These are phyloP conservation scores for Xanthoconium purpureum DNA, from an alignment of 768 basidiomycete genomes.

Conservation along the genomic window DNA sequence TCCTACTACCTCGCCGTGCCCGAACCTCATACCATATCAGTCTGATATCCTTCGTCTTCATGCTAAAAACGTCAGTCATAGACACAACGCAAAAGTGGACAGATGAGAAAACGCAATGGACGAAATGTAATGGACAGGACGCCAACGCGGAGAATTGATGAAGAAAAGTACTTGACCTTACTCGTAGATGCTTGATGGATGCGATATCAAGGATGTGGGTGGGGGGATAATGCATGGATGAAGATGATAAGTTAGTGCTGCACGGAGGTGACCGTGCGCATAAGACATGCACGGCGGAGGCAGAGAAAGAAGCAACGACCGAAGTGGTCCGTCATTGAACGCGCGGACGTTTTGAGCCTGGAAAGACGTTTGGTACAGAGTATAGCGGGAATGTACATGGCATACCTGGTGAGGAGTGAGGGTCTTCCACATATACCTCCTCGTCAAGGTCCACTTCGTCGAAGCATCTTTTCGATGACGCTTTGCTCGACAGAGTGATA, in stretches of 20 bases:
- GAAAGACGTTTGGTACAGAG: background rate
- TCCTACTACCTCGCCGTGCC: background rate
- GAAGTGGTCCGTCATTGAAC: constrained; percentile 30
- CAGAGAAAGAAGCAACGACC: background rate
- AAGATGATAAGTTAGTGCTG: constrained; percentile 31
- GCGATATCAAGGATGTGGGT: constrained; percentile 1
- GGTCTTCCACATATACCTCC: constrained; percentile 33
- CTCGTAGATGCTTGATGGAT: constrained; percentile 13
- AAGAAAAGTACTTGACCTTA: constrained; percentile 31
- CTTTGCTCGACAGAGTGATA: constrained; percentile 52
- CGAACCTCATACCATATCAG: background rate
- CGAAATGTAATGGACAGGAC: background rate
- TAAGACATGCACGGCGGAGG: background rate
- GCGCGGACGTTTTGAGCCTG: constrained; percentile 46
- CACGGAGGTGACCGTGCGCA: background rate
- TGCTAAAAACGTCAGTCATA: constrained; percentile 33
- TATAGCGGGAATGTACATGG: background rate
- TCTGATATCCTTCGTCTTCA: constrained; percentile 9
- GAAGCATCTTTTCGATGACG: constrained; percentile 46
- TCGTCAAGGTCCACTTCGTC: constrained; percentile 49
- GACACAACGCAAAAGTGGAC: constrained; percentile 11
- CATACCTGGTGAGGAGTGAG: constrained; percentile 47
- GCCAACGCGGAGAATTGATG: background rate
- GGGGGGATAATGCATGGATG: constrained; percentile 8
- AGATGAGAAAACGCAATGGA: background rate